Conservation (phyloP, 2,329 filamentous ascomycete species). For the Grosmannia clavigera region DNA sequence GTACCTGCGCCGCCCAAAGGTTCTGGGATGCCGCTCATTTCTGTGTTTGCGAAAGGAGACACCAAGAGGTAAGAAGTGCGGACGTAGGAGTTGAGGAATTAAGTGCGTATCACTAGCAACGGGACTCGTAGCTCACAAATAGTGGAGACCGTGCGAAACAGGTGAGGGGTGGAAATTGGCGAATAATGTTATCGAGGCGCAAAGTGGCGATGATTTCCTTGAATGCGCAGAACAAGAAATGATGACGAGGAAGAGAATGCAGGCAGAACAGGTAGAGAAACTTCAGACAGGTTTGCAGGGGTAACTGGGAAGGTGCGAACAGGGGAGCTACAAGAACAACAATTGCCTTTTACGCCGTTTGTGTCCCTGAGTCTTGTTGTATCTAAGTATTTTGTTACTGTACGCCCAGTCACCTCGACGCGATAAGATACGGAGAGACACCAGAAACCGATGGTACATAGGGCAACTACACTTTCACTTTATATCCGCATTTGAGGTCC, state of each 20-base stretch:
- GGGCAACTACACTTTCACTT: too few species aligned
- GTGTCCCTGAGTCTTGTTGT: too few species aligned
- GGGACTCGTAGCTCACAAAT: neutral
- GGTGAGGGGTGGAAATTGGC: neutral
- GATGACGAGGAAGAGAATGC: neutral
- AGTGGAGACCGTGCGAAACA: neutral
- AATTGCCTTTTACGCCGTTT: too few species aligned
- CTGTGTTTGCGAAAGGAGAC: neutral
- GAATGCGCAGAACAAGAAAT: neutral
- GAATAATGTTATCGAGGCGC: neutral
- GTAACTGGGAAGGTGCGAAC: neutral
- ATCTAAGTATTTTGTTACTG: too few species aligned
- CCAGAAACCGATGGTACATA: too few species aligned
- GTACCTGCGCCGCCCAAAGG: neutral
- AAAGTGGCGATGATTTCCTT: neutral
- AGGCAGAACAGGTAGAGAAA: neutral
- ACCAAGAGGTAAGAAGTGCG: neutral
- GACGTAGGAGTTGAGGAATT: neutral
- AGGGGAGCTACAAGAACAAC: too few species aligned
- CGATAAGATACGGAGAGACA: too few species aligned
- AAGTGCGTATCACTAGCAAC: neutral
- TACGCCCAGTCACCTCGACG: too few species aligned
- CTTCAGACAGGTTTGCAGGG: too few species aligned
- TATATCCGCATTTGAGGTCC: too few species aligned
- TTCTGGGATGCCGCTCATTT: neutral